Percentiles rank a stretch among this genome's conserved stretches.
phyloP scores from a whole-genome alignment of 1,139 yeast genomes.

The Petasospora fabianii region DNA sequence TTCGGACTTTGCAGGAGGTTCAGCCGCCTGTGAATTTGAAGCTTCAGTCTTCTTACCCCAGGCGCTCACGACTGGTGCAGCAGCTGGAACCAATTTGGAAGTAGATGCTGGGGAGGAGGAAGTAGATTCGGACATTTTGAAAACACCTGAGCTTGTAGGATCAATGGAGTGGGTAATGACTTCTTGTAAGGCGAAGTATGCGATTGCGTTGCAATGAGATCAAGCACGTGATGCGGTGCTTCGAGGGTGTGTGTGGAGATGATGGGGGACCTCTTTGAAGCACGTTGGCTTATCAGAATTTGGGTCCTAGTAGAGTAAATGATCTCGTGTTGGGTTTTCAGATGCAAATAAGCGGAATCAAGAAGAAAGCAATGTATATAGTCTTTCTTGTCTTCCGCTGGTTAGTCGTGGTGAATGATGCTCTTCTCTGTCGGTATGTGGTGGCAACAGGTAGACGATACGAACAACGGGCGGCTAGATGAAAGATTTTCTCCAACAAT shows the following conservation, averaged over 20 bases:
- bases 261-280: background rate
- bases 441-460: no score
- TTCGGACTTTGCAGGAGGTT: conserved; percentile 10
- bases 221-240: background rate
- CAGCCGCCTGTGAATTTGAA: conserved; percentile 1
- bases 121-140: conserved; percentile 5
- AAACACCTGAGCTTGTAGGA: no score
- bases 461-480: no score
- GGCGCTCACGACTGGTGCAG: conserved; percentile 29
- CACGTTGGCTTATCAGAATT: no score
- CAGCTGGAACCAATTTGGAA: conserved; percentile 28
- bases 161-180: no score
- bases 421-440: no score
- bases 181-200: background rate
- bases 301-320: no score
- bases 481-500: no score
- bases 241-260: background rate
- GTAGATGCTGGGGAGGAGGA: conserved; percentile 13
- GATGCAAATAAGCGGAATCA: background rate
- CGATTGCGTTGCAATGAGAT: conserved; percentile 1
- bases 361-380: no score
- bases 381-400: no score
- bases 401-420: no score
- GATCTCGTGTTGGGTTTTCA: background rate
- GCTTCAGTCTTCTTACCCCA: conserved; percentile 24